Percentiles rank a stretch among this genome's conserved stretches.
Conservation (phyloP, 176 grass and related monocot genomes). For the Chrysopogon serrulatus region DNA sequence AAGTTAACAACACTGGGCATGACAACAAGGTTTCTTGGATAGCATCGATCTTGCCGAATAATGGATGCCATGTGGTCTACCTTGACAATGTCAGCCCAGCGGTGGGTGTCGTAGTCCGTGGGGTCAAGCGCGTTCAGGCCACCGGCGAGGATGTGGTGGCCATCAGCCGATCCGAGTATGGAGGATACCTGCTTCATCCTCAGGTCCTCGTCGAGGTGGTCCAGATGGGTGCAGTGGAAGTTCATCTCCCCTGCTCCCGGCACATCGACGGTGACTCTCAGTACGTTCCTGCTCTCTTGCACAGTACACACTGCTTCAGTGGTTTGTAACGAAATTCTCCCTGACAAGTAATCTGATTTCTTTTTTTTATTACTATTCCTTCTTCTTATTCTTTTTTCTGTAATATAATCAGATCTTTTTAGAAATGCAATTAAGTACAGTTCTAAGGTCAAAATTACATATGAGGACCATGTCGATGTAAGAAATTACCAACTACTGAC, state of each 20-base stretch:
- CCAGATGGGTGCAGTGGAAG: conserved; percentile 92
- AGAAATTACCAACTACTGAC: too few relatives aligned
- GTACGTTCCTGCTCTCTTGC: conserved; percentile 62
- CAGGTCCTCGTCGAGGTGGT: conserved; percentile 89
- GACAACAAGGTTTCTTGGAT: background rate
- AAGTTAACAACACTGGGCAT: background rate
- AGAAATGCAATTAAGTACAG: too few relatives aligned
- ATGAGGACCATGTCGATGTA: background rate
- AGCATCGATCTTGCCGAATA: background rate
- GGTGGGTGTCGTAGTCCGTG: conserved; percentile 71
- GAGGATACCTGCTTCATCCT: conserved; percentile 88
- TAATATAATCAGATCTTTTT: too few relatives aligned
- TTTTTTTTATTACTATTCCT: too few relatives aligned
- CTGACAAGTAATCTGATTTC: too few relatives aligned
- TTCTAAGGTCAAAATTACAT: too few relatives aligned
- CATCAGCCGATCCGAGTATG: conserved; percentile 48
- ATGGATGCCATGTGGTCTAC: conserved; percentile 37
- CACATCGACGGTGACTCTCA: conserved; percentile 85
- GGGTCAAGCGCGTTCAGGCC: conserved; percentile 77
- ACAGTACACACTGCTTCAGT: background rate
- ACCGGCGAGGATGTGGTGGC: conserved; percentile 73
- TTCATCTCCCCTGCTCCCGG: conserved; percentile 66
- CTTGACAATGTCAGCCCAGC: conserved; percentile 84
- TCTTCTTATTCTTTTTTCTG: too few relatives aligned
- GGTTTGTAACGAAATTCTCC: background rate